Evolutionary conservation across 169 alveolate genomes (phyloP).

Genomic region (Besnoitia besnoiti): DNA sequence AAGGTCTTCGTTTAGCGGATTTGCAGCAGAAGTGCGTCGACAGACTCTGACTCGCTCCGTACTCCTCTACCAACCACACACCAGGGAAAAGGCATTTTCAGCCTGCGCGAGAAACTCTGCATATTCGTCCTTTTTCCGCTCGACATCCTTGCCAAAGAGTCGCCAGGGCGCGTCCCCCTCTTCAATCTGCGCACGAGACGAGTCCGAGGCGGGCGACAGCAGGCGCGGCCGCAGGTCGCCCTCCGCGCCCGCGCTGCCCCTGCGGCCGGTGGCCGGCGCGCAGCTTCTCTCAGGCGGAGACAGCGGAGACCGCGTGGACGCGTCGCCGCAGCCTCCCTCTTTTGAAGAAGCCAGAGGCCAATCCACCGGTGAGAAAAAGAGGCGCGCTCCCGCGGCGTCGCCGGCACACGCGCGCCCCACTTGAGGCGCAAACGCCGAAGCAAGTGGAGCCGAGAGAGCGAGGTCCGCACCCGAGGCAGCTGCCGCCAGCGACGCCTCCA

Average conservation of each 20-base stretch:
- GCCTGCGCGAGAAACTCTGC: not conserved
- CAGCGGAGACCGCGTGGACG: not conserved
- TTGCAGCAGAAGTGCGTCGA: too few relatives aligned
- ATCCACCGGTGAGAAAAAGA: not conserved
- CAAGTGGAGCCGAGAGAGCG: too few relatives aligned
- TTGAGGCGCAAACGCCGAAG: too few relatives aligned
- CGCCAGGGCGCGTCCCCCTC: not conserved
- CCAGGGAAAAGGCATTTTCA: not conserved
- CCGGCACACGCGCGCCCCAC: too few relatives aligned
- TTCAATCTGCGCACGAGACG: not conserved
- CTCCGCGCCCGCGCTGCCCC: not conserved
- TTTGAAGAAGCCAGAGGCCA: not conserved
- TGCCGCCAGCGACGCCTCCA: too few relatives aligned
- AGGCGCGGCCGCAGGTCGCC: not conserved
- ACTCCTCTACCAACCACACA: not conserved
- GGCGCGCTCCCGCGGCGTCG: too few relatives aligned
- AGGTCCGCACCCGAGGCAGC: not conserved
- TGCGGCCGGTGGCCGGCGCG: not conserved
- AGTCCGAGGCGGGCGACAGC: too few relatives aligned
- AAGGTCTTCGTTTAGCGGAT: too few relatives aligned
- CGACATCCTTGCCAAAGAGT: not conserved
- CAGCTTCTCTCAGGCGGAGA: too few relatives aligned
- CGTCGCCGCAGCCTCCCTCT: not conserved
- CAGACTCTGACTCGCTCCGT: too few relatives aligned
- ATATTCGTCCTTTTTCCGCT: not conserved